Evolutionary conservation across 2,329 filamentous ascomycete species (phyloP).

Genomic region (Neopestalotiopsis sp.): DNA sequence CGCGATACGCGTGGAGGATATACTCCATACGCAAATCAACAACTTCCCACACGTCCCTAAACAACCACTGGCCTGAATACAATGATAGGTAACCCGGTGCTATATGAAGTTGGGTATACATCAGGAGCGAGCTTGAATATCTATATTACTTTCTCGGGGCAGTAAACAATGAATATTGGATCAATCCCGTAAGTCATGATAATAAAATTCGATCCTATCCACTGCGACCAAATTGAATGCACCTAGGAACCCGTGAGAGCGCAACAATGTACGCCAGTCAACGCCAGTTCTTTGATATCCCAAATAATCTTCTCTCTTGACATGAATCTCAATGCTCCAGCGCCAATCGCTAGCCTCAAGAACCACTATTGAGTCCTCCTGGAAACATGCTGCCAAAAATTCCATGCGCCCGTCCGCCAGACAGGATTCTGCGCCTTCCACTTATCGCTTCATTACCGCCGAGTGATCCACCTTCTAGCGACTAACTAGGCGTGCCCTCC

Average conservation of each 20-base stretch:
- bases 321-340: background rate
- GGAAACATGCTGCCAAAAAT: slow-evolving; percentile 6
- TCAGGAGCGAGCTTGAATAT: too few species aligned
- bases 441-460: background rate
- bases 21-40: too few species aligned
- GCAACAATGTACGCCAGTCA: background rate
- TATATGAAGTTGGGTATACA: too few species aligned
- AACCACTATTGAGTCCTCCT: background rate
- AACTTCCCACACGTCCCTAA: too few species aligned
- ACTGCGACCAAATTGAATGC: background rate
- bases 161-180: too few species aligned
- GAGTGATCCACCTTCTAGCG: slow-evolving; percentile 14
- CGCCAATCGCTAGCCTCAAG: background rate
- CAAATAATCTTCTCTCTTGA: background rate
- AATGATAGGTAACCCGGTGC: too few species aligned
- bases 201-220: background rate
- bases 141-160: too few species aligned
- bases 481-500: slow-evolving; percentile 45
- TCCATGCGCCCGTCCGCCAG: background rate
- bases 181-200: background rate
- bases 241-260: background rate
- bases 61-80: too few species aligned
- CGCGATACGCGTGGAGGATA: too few species aligned
- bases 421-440: background rate
- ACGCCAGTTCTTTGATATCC: background rate